A percentile compares a stretch with the other conserved stretches of the same genome.
Conservation (phyloP, 805 yeast species). For the Metschnikowia gelsemii region DNA sequence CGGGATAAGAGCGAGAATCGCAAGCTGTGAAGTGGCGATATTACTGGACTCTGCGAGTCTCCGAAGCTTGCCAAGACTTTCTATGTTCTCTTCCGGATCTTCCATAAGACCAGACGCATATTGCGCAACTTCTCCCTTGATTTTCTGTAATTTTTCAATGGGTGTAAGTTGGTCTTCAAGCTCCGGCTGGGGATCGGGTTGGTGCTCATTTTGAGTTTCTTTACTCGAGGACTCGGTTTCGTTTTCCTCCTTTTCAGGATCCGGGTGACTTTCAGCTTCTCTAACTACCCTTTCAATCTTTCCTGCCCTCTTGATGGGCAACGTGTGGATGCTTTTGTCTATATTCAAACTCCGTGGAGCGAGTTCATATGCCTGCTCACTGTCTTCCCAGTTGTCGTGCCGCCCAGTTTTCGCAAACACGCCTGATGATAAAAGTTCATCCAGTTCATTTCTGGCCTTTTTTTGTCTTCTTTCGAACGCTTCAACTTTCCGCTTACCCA, state of each 20-base stretch:
- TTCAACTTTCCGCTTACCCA: constrained; percentile 19
- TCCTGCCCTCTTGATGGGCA: constrained; percentile 79
- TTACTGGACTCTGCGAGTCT: constrained; percentile 70
- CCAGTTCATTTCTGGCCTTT: constrained; percentile 37
- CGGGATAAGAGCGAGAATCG: constrained; percentile 77
- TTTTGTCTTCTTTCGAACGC: constrained; percentile 21
- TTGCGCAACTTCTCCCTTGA: constrained; percentile 82
- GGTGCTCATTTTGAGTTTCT: background rate
- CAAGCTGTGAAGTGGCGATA: constrained; percentile 63
- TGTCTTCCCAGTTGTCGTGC: constrained; percentile 55
- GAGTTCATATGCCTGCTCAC: constrained; percentile 77
- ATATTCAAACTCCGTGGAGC: constrained; percentile 58
- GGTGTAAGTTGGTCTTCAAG: constrained; percentile 33
- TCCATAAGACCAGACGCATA: constrained; percentile 75
- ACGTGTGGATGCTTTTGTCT: constrained; percentile 55
- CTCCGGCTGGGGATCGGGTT: background rate
- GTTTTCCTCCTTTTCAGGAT: constrained; percentile 15
- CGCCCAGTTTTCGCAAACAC: constrained; percentile 25
- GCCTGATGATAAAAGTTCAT: constrained; percentile 39
- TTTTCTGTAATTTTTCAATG: constrained; percentile 52
- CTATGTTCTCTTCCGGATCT: constrained; percentile 83
- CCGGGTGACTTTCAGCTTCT: constrained; percentile 23
- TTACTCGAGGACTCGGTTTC: constrained; percentile 8
- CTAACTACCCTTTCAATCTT: constrained; percentile 64
- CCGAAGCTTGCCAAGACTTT: constrained; percentile 61